Conservation (phyloP, 192 early-diverging fungal genomes). For the Chytriomyces confervae region DNA sequence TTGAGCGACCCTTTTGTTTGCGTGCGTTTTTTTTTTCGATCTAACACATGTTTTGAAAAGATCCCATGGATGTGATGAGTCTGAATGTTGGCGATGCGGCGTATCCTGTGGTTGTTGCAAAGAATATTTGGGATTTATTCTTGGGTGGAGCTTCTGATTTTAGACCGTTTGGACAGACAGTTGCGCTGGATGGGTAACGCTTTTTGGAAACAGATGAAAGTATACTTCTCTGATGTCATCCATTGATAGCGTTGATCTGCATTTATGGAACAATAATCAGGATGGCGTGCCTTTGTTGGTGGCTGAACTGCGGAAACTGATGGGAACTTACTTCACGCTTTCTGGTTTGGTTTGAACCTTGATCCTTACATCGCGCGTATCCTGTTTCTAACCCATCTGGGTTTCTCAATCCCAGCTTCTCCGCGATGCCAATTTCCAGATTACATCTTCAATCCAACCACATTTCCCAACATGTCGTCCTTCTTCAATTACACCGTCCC, state of each 20-base stretch:
- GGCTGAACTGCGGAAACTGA: conserved; percentile 19
- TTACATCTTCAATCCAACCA: conserved; percentile 16
- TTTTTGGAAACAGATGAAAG: background rate
- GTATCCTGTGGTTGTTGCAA: conserved; percentile 55
- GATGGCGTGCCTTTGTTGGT: conserved; percentile 7
- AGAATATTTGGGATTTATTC: conserved; percentile 77
- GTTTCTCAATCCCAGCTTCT: conserved; percentile 5
- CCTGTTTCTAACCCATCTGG: background rate
- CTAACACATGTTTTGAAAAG: conserved; percentile 29
- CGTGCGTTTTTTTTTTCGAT: background rate
- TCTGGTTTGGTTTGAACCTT: background rate
- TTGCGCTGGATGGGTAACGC: conserved; percentile 63
- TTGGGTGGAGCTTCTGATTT: conserved; percentile 62
- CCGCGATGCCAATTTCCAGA: conserved; percentile 40
- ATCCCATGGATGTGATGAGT: conserved; percentile 51
- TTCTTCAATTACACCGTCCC: conserved; percentile 35
- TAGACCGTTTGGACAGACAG: conserved; percentile 72
- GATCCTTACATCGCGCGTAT: background rate
- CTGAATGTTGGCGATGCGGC: conserved; percentile 57
- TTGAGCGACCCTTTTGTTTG: conserved; percentile 30
- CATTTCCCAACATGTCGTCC: background rate
- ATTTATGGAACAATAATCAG: conserved; percentile 39
- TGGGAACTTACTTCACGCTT: conserved; percentile 12
- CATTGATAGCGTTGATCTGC: conserved; percentile 37
- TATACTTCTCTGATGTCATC: background rate